These are phyloP conservation scores for Kuraishia ogatae DNA, from an alignment of 805 yeast genomes.

Conservation along the genomic window DNA sequence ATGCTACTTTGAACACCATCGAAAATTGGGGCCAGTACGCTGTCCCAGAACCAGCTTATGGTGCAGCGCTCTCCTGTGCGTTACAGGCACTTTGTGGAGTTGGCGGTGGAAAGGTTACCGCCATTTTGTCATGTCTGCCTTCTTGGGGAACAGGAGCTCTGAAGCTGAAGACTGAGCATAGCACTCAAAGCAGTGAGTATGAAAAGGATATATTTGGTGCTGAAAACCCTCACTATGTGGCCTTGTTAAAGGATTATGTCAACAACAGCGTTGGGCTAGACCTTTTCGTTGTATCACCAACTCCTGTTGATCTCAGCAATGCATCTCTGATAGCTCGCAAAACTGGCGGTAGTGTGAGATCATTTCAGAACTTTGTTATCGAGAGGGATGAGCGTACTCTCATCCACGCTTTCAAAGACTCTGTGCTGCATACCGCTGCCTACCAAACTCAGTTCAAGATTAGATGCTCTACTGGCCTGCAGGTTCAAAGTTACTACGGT, in stretches of 20 bases:
- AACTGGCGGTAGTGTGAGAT: conserved; percentile 64
- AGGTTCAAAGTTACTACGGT: conserved; percentile 70
- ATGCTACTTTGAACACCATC: conserved; percentile 54
- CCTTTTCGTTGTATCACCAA: conserved; percentile 57
- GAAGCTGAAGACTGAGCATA: conserved; percentile 27
- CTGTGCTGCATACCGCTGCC: conserved; percentile 47
- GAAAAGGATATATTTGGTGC: conserved; percentile 45
- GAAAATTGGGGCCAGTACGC: conserved; percentile 35
- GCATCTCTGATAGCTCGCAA: conserved; percentile 52
- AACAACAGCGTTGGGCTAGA: conserved; percentile 65
- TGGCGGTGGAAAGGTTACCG: conserved; percentile 82
- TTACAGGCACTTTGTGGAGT: conserved; percentile 45
- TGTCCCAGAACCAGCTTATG: conserved; percentile 59
- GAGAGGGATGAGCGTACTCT: conserved; percentile 64
- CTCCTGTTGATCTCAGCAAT: conserved; percentile 65
- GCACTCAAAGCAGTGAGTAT: conserved; percentile 28
- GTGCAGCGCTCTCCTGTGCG: conserved; percentile 71
- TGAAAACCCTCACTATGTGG: conserved; percentile 52
- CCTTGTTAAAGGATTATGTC: conserved; percentile 48
- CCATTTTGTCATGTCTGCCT: conserved; percentile 63
- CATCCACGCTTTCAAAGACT: conserved; percentile 47
- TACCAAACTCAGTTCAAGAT: conserved; percentile 78
- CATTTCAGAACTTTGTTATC: conserved; percentile 59
- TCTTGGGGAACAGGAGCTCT: conserved; percentile 74
- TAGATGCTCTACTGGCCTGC: conserved; percentile 83